A percentile compares a stretch with the other conserved stretches of the same genome.
Conservation (phyloP, 2,329 filamentous ascomycete species). For the Apiospora sp. region DNA sequence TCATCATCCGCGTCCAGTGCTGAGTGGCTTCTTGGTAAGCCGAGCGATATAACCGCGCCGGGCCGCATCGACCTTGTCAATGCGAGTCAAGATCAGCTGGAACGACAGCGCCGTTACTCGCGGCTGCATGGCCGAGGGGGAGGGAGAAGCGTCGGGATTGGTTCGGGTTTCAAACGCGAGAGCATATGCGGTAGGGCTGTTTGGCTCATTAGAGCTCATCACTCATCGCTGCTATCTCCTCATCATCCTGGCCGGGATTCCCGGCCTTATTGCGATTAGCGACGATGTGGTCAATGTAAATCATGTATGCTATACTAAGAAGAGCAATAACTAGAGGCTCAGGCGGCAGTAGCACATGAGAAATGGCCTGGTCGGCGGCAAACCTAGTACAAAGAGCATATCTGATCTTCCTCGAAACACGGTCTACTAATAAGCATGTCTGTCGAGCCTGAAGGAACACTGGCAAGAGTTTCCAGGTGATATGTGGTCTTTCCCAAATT, state of each 20-base stretch:
- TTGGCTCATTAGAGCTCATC: not conserved
- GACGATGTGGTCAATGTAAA: not conserved
- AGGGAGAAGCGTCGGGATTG: not conserved
- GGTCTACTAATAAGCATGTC: not conserved
- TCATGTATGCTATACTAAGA: not conserved
- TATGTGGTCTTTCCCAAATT: not conserved
- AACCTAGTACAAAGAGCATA: not conserved
- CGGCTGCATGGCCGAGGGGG: not conserved
- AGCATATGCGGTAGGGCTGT: not conserved
- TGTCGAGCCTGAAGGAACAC: not conserved
- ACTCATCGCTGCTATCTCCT: not conserved
- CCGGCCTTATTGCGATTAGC: not conserved
- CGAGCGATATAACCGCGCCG: not conserved
- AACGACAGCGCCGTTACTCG: not conserved
- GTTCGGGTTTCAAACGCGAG: not conserved
- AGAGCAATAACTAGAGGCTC: not conserved
- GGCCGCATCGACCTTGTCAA: not conserved
- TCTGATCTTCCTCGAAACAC: constrained; percentile 3
- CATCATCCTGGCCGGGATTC: not conserved
- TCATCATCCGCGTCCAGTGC: constrained; percentile 1
- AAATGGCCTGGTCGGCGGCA: not conserved
- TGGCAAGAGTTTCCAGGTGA: not conserved
- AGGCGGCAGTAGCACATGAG: not conserved
- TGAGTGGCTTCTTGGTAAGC: not conserved
- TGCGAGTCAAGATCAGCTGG: constrained; percentile 15